phyloP scores from a whole-genome alignment of 2,329 filamentous ascomycete species.

The Trichoderma cornu-damae region DNA sequence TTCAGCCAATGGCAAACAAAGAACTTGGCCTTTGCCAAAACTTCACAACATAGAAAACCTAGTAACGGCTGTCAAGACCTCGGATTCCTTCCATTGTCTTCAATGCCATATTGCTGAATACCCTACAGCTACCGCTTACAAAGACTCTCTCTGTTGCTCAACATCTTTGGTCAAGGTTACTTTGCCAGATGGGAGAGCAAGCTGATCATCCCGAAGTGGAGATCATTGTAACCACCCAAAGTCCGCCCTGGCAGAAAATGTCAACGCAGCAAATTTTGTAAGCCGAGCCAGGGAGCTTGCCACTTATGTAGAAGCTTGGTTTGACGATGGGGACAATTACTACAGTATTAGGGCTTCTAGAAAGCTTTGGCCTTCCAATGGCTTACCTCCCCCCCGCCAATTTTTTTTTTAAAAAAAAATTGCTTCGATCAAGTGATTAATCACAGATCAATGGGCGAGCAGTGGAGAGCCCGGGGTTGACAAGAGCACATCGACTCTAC shows the following conservation, averaged over 20 bases:
- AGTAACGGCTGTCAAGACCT: background rate
- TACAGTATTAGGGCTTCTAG: no score
- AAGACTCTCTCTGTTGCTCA: background rate
- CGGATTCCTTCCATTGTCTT: background rate
- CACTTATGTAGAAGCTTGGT: background rate
- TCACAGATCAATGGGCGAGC: background rate
- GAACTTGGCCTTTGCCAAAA: background rate
- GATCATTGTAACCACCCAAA: background rate
- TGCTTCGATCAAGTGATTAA: background rate
- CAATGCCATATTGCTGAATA: background rate
- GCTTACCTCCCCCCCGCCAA: background rate
- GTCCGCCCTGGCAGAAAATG: background rate
- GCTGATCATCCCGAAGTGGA: background rate
- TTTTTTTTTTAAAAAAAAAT: no score
- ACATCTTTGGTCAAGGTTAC: background rate
- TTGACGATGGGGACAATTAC: background rate
- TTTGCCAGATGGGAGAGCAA: background rate
- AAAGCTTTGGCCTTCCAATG: background rate
- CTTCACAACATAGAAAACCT: no score
- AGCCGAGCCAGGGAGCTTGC: background rate
- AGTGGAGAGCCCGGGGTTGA: background rate
- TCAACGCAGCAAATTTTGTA: background rate
- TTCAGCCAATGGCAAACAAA: no score
- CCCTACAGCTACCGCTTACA: background rate
- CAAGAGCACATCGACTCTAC: background rate